Conservation (phyloP, 208 protist species). For the Vickermania ingenoplastis region DNA sequence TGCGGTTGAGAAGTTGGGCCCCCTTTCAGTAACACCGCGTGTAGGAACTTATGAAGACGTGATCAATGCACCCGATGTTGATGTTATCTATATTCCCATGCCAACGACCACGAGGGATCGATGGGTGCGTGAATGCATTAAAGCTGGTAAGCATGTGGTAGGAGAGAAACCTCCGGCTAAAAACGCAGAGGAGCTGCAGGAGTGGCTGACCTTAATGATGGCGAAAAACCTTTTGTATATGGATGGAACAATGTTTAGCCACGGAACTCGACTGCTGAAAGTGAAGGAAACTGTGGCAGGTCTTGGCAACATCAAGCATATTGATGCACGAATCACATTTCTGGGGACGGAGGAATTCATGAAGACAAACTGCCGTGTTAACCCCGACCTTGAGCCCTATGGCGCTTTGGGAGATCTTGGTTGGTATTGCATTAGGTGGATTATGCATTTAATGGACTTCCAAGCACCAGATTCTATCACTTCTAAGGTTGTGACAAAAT, state of each 20-base stretch:
- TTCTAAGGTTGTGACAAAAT: constrained; percentile 29
- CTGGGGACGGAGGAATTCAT: constrained; percentile 18
- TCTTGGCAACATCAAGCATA: constrained; percentile 25
- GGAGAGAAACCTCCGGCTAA: constrained; percentile 42
- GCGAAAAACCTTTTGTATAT: constrained; percentile 41
- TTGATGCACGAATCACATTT: constrained; percentile 23
- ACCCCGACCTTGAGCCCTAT: constrained; percentile 34
- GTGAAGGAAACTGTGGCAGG: constrained; percentile 16
- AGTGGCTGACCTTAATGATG: constrained; percentile 39
- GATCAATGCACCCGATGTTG: constrained; percentile 14
- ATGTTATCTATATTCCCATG: constrained; percentile 24
- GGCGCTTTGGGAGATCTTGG: constrained; percentile 46
- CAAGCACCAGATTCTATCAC: constrained; percentile 32
- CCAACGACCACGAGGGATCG: constrained; percentile 25
- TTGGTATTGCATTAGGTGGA: constrained; percentile 47
- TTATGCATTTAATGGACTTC: constrained; percentile 48
- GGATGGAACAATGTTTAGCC: constrained; percentile 52
- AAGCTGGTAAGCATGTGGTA: constrained; percentile 50
- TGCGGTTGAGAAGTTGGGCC: too few relatives aligned
- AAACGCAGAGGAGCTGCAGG: constrained; percentile 29
- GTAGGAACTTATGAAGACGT: constrained; percentile 21
- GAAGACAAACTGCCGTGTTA: constrained; percentile 27
- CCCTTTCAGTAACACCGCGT: too few relatives aligned
- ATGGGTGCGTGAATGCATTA: constrained; percentile 34
- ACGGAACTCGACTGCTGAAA: constrained; percentile 26